Base-by-base conservation (phyloP, 352 stramenopile genomes). In the Pythium phragmiticola region DNA sequence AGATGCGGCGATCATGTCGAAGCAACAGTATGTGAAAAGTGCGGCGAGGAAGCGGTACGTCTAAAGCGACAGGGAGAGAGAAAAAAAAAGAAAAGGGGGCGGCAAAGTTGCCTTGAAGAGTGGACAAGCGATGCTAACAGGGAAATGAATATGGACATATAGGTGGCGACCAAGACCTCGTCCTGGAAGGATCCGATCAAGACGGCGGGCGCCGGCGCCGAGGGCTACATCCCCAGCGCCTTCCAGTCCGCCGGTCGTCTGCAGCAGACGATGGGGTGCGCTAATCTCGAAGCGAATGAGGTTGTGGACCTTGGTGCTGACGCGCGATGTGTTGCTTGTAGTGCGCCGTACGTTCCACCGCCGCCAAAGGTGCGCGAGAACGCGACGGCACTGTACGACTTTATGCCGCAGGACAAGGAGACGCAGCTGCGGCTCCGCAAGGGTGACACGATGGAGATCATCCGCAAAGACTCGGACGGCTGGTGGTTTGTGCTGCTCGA, bases 401-500 rank as follows among this genome's bases (percentile, higher is more conserved):
- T 92, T 59, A 79, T 84, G 49, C 84, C 84, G 12, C 65, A 86
- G 64, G 84, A 94, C 51, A 60, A 71, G 33, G 64, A 69, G n/a
- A 87, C 82, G 49, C 84, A 94, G 65, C 68, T 94, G n/a, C 69
- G 65, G 11, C 66, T 94, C 33, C 64, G 66, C 17, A 94, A 91
- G 65, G 84, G 79, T 52, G 84, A 94, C 49, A 68, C 80, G 26
- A 70, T 94, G 49, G 74, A 88, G 49, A 80, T 94, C 34, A 83
- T 94, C 65, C 84, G 84, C 48, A 94, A 92, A 63, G 84, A 94
- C 61, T 76, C 70, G 51, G 84, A 94, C 53, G 84, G 84, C 59
- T 94, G 84, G 84, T 94, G 84, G 84, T 90, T 94, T 60, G 83
- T 94, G 28, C 68, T 82, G 19, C 80, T 90, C 34, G 78, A 90